Conservation (phyloP, 768 basidiomycete species). For the Pisolithus sp. region DNA sequence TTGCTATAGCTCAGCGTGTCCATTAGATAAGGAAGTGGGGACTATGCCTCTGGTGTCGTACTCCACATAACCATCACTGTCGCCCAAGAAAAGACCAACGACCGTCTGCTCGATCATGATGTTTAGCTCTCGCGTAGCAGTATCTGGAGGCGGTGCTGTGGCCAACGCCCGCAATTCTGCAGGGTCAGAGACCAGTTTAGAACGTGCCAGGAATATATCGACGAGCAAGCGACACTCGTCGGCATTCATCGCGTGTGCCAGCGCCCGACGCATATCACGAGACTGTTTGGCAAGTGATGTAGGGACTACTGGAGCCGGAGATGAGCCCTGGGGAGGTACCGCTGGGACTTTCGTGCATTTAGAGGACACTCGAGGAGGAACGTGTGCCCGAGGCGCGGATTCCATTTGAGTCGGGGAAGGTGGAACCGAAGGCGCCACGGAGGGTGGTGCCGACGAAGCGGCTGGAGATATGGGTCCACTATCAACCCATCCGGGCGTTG, state of each 20-base stretch:
- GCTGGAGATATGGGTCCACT: conserved; percentile 1
- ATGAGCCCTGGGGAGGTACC: conserved; percentile 13
- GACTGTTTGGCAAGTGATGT: conserved; percentile 40
- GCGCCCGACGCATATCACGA: conserved; percentile 59
- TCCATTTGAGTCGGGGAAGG: neutral
- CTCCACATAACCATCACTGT: conserved; percentile 1
- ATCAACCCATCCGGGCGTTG: neutral
- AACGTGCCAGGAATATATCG: conserved; percentile 71
- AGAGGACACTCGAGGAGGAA: conserved; percentile 11
- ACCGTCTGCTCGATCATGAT: conserved; percentile 41
- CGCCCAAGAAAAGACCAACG: conserved; percentile 41
- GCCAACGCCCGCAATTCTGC: conserved; percentile 25
- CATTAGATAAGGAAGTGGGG: neutral
- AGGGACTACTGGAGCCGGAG: conserved; percentile 15
- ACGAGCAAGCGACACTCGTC: conserved; percentile 83
- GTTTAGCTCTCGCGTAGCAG: conserved; percentile 8
- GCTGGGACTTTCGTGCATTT: conserved; percentile 10
- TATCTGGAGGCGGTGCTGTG: conserved; percentile 31
- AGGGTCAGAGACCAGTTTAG: conserved; percentile 36
- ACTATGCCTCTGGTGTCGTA: neutral
- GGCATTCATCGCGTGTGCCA: conserved; percentile 63
- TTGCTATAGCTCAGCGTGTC: neutral
- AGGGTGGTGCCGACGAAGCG: neutral
- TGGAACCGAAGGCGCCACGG: neutral
- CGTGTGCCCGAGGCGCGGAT: neutral